Percentiles rank a stretch among this genome's conserved stretches.
These are phyloP conservation scores for Fusarium sacchari DNA, from an alignment of 2,329 filamentous ascomycete genomes.

Conservation along the genomic window DNA sequence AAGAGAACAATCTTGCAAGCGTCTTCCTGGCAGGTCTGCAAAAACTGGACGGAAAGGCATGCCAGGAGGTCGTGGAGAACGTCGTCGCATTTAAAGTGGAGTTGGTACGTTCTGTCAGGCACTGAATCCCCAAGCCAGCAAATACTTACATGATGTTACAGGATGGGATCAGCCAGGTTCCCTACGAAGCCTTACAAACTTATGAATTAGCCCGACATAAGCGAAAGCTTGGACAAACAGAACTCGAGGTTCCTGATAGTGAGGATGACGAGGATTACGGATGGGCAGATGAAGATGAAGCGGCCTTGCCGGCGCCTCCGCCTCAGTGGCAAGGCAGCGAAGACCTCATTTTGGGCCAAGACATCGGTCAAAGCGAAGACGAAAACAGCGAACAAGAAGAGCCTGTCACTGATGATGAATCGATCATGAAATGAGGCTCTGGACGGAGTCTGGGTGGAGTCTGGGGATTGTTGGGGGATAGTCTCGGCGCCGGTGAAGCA, in stretches of 20 bases:
- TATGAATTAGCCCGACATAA: slow-evolving; percentile 59
- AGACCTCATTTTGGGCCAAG: slow-evolving; percentile 65
- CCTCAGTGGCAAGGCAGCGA: slow-evolving; percentile 76
- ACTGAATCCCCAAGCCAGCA: slow-evolving; percentile 22
- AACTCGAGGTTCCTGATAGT: slow-evolving; percentile 69
- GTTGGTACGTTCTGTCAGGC: slow-evolving; percentile 50
- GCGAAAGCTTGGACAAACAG: slow-evolving; percentile 70
- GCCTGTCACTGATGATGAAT: slow-evolving; percentile 36
- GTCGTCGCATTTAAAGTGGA: slow-evolving; percentile 62
- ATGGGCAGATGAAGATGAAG: slow-evolving; percentile 75
- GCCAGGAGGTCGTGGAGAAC: slow-evolving; percentile 52
- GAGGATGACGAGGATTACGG: slow-evolving; percentile 77
- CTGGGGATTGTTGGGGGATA: slow-evolving; percentile 30
- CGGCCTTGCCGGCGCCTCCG: slow-evolving; percentile 67
- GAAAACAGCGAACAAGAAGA: slow-evolving; percentile 39
- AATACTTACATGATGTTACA: slow-evolving; percentile 45
- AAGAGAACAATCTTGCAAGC: slow-evolving; percentile 56
- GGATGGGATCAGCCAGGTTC: slow-evolving; percentile 56
- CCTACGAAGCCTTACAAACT: slow-evolving; percentile 53
- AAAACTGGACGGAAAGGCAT: slow-evolving; percentile 67
- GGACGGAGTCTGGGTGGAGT: slow-evolving; percentile 27
- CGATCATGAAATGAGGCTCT: slow-evolving; percentile 35
- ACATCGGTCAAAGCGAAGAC: slow-evolving; percentile 54
- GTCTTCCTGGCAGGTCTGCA: slow-evolving; percentile 71
- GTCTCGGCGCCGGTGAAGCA: slow-evolving; percentile 47